Percentiles rank a stretch among this genome's conserved stretches.
These are phyloP conservation scores for Chlorella sp. DNA, from an alignment of 139 green algal genomes.

Conservation along the genomic window DNA sequence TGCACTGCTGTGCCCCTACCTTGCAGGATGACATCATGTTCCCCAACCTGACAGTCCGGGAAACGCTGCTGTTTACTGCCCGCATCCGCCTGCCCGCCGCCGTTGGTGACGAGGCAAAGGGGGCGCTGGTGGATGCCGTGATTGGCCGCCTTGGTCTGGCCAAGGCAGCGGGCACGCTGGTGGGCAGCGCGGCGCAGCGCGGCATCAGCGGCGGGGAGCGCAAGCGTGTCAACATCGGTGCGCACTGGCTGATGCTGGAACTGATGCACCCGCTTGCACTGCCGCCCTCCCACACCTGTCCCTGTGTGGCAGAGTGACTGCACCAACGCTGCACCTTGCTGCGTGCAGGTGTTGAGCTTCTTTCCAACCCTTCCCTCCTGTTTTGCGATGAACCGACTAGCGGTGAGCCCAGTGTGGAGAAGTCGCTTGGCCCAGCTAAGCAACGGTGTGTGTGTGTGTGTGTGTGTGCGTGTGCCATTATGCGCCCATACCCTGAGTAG, in stretches of 20 bases:
- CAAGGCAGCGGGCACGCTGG: constrained; percentile 47
- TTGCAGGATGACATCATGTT: constrained; percentile 73
- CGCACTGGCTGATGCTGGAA: neutral
- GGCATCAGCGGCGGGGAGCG: constrained; percentile 62
- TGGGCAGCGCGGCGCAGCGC: constrained; percentile 51
- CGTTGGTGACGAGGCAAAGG: constrained; percentile 38
- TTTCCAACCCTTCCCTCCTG: constrained; percentile 52
- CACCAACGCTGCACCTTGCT: too few relatives aligned
- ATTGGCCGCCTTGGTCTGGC: constrained; percentile 55
- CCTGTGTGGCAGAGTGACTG: too few relatives aligned
- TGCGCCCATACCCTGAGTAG: too few relatives aligned
- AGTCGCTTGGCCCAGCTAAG: too few relatives aligned
- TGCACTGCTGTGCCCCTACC: too few relatives aligned
- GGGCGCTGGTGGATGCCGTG: constrained; percentile 20
- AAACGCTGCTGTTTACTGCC: constrained; percentile 66
- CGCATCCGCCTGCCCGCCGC: constrained; percentile 57
- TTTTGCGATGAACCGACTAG: constrained; percentile 69
- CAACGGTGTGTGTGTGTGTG: too few relatives aligned
- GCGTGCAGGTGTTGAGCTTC: constrained; percentile 40
- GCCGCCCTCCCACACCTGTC: too few relatives aligned
- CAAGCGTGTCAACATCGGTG: constrained; percentile 57
- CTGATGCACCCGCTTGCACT: too few relatives aligned
- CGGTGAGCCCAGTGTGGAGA: too few relatives aligned
- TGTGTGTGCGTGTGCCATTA: too few relatives aligned
- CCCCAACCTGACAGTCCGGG: constrained; percentile 59